phyloP scores from a whole-genome alignment of 805 yeast species.

The Metschnikowia lunata region DNA sequence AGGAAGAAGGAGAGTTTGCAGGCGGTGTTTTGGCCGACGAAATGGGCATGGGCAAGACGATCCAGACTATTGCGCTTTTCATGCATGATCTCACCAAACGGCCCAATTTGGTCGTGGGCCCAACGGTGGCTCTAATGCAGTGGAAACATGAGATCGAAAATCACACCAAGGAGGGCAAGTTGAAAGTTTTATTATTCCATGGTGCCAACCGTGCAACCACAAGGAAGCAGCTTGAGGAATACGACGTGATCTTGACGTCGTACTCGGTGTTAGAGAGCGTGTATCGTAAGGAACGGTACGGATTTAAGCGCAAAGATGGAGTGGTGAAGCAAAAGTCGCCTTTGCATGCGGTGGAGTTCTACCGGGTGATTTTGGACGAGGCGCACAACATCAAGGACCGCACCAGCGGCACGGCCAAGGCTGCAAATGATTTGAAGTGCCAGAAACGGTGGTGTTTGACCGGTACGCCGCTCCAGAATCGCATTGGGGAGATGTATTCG shows the following conservation, averaged over 20 bases:
- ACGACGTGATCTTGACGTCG: conserved; percentile 85
- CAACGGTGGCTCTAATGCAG: conserved; percentile 97
- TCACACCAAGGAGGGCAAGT: conserved; percentile 63
- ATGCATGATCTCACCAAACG: conserved; percentile 60
- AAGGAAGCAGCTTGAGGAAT: conserved; percentile 50
- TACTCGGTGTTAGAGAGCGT: conserved; percentile 89
- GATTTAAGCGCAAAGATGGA: conserved; percentile 71
- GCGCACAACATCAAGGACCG: conserved; percentile 97
- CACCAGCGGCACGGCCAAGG: conserved; percentile 87
- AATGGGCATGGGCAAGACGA: conserved; percentile 99
- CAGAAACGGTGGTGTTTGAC: conserved; percentile 85
- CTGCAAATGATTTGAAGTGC: conserved; percentile 72
- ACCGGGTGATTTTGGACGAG: conserved; percentile 88
- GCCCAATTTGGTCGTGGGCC: conserved; percentile 91
- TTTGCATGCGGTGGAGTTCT: conserved; percentile 69
- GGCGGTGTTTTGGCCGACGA: conserved; percentile 98
- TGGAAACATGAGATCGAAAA: conserved; percentile 91
- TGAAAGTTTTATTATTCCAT: conserved; percentile 73
- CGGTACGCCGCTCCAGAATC: conserved; percentile 94
- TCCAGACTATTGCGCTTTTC: conserved; percentile 87
- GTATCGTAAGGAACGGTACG: conserved; percentile 75
- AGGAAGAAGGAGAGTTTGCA: conserved; percentile 70
- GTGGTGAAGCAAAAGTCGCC: conserved; percentile 70
- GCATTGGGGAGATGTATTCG: conserved; percentile 96
- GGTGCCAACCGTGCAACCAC: conserved; percentile 74